phyloP scores from a whole-genome alignment of 208 protist genomes.

The Acanthamoeba culbertsoni region DNA sequence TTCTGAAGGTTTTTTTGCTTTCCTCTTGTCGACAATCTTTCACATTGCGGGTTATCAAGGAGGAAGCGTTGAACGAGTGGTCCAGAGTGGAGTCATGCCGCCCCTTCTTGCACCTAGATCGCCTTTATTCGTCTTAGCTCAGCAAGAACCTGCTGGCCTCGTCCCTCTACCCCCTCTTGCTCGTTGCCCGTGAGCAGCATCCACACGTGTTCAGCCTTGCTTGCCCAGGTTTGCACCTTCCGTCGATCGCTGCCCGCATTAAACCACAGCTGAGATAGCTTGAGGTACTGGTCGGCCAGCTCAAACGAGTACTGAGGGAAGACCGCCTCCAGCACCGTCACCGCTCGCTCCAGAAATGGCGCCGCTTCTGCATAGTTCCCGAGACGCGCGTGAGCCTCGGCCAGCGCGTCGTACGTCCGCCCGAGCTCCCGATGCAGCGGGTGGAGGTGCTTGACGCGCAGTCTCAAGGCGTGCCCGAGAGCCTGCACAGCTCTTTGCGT shows the following conservation, averaged over 20 bases:
- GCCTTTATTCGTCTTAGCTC: no score
- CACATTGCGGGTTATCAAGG: no score
- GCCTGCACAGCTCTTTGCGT: not conserved
- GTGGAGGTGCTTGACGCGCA: not conserved
- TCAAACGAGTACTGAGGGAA: not conserved
- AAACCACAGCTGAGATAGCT: not conserved
- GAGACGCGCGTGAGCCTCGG: not conserved
- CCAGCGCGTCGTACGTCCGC: not conserved
- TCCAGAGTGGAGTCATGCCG: no score
- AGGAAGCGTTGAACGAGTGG: no score
- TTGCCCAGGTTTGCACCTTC: not conserved
- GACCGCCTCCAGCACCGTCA: not conserved
- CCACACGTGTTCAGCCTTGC: not conserved
- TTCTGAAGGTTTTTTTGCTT: no score
- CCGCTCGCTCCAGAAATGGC: not conserved
- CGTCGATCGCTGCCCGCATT: not conserved
- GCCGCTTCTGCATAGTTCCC: not conserved
- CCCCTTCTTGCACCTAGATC: no score
- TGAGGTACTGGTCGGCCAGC: not conserved
- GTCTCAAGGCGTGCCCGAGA: not conserved
- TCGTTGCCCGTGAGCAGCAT: not conserved
- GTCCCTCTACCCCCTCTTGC: no score
- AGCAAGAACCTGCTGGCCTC: no score
- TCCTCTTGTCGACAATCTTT: no score
- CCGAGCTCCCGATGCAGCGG: not conserved